Evolutionary conservation across 1,284 basidiomycete genomes (phyloP), one percentile per base, ranked within the genome.

Genomic region (Ceratobasidium sp.): DNA sequence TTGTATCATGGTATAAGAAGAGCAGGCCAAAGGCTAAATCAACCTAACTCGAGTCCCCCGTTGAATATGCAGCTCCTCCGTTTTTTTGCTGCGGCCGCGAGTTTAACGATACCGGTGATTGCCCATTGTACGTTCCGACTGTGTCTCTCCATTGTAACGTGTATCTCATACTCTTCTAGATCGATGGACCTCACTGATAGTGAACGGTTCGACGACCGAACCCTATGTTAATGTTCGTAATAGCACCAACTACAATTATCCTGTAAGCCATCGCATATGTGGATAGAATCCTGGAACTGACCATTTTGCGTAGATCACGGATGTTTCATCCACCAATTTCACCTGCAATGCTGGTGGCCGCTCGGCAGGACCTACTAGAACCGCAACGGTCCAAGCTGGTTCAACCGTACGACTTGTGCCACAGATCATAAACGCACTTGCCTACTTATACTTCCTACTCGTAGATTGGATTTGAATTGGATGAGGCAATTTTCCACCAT

Each of bases 291-390:
- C n/a, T n/a, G n/a, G n/a, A n/a, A n/a, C n/a, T n/a, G n/a, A n/a
- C n/a, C n/a, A n/a, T n/a, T n/a, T n/a, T n/a, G n/a, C n/a, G n/a
- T n/a, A 86, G 87, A 85, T 87, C 56, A 87, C 85, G 10, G 85
- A 86, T 80, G 86, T 88, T 28, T 85, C 81, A 0, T 86, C 85
- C 81, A 82, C 83, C 38, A 85, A 85, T 59, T 84, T 89, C 81
- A 86, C 87, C 23, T 89, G 88, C 84, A 88, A 87, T 33, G 65
- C 65, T 81, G 86, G 86, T 20, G 83, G 81, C 17, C 81, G 83
- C 67, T 82, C 82, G 15, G 86, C 85, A n/a, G 83, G 83, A 28
- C 75, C 82, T 62, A 84, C 87, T 28, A 81, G 83, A 28, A 87
- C 84, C 74, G 86, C 85, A 1, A 86, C 86, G n/a, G 87, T 88